Evolutionary conservation across 306 rosid genomes (phyloP).

Genomic region (Pterocarpus macrocarpus): DNA sequence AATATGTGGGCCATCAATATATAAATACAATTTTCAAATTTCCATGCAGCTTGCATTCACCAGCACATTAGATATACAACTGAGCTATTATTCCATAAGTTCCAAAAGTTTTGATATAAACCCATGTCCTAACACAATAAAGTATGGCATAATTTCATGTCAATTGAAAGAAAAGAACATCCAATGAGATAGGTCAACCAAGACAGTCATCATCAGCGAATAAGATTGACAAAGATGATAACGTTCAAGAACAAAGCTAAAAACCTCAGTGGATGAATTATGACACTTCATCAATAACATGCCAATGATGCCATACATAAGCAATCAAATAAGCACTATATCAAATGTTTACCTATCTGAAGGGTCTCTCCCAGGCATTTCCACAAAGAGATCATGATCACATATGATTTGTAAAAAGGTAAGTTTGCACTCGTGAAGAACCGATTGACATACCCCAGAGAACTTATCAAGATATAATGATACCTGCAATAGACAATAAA

Average conservation of each 20-base stretch:
- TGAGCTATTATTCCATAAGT: slow-evolving; percentile 31
- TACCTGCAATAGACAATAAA: slow-evolving; percentile 68
- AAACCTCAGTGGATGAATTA: background rate
- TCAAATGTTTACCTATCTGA: slow-evolving; percentile 80
- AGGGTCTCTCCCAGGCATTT: slow-evolving; percentile 99
- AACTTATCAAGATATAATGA: slow-evolving; percentile 96
- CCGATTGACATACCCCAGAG: slow-evolving; percentile 93
- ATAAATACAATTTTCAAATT: slow-evolving; percentile 21
- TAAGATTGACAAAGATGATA: slow-evolving; percentile 10
- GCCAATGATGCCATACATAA: background rate
- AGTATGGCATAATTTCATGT: slow-evolving; percentile 7
- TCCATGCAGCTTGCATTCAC: slow-evolving; percentile 11
- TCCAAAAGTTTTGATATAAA: background rate
- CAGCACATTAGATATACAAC: slow-evolving; percentile 2
- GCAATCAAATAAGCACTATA: slow-evolving; percentile 22
- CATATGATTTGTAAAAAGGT: slow-evolving; percentile 90
- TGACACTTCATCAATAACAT: slow-evolving; percentile 14
- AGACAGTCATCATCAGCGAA: slow-evolving; percentile 35
- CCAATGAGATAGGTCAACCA: slow-evolving; percentile 15
- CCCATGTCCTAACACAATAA: slow-evolving; percentile 13
- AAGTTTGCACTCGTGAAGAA: slow-evolving; percentile 97
- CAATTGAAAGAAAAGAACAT: slow-evolving; percentile 10
- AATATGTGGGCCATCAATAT: slow-evolving; percentile 23
- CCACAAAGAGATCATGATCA: slow-evolving; percentile 97
- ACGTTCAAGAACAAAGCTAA: background rate